phyloP scores from a whole-genome alignment of 139 green algal genomes.

The Pleodorina starrii region DNA sequence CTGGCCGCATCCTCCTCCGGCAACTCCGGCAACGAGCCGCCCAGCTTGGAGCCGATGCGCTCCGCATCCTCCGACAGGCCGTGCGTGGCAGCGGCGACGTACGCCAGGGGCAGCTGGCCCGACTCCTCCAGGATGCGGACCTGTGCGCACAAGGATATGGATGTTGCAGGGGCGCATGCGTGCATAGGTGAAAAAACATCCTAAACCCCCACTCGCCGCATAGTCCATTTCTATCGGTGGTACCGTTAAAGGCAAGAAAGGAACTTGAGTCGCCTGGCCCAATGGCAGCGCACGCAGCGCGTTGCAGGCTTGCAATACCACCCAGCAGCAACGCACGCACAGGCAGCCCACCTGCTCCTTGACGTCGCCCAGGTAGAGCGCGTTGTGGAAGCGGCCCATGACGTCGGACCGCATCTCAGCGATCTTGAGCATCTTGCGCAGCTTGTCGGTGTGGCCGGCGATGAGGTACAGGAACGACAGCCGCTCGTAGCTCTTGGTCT shows the following conservation, averaged over 20 bases:
- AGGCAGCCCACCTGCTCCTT: slow-evolving; percentile 75
- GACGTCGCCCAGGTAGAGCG: slow-evolving; percentile 97
- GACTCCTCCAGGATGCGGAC: slow-evolving; percentile 91
- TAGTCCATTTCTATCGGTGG: too few species aligned
- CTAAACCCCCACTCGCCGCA: too few species aligned
- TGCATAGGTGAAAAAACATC: too few species aligned
- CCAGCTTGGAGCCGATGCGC: slow-evolving; percentile 61
- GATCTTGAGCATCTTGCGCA: slow-evolving; percentile 96
- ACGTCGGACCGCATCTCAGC: slow-evolving; percentile 95
- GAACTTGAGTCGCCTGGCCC: too few species aligned
- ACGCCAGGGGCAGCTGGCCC: slow-evolving; percentile 93
- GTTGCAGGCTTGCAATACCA: too few species aligned
- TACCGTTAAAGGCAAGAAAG: too few species aligned
- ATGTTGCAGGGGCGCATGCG: too few species aligned
- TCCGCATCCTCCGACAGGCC: slow-evolving; percentile 81
- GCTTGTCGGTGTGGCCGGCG: slow-evolving; percentile 92
- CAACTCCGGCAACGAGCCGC: slow-evolving; percentile 49
- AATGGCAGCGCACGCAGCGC: too few species aligned
- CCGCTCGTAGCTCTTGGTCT: slow-evolving; percentile 98
- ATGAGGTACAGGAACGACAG: slow-evolving; percentile 99
- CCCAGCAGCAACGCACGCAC: too few species aligned
- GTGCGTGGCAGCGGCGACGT: slow-evolving; percentile 91
- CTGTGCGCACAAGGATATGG: too few species aligned
- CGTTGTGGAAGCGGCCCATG: slow-evolving; percentile 98
- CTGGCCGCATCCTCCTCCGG: background rate